Conservation (phyloP, 202 grass and related monocot genomes). For the Saccharum hybrid region DNA sequence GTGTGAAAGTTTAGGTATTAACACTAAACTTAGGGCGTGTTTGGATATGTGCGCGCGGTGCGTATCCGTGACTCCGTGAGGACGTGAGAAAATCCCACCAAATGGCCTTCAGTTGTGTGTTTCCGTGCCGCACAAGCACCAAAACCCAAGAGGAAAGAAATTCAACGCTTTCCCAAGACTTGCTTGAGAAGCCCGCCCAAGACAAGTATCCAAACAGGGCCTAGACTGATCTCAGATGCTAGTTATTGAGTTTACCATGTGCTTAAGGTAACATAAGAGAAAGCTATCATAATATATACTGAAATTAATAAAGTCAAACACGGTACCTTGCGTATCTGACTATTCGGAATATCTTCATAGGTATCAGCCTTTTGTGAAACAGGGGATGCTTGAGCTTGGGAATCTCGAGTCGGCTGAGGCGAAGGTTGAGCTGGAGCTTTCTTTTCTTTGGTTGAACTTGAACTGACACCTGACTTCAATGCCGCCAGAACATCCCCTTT, state of each 20-base stretch:
- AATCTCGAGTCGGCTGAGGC: slow-evolving; percentile 50
- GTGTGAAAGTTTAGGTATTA: background rate
- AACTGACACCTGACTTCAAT: slow-evolving; percentile 66
- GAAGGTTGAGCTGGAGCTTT: slow-evolving; percentile 46
- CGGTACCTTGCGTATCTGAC: slow-evolving; percentile 91
- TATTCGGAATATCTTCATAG: slow-evolving; percentile 85
- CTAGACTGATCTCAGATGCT: background rate
- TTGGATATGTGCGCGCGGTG: background rate
- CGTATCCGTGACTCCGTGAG: background rate
- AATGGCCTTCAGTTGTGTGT: background rate
- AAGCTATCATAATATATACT: slow-evolving; percentile 12
- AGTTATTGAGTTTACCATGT: slow-evolving; percentile 4
- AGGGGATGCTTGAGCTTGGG: slow-evolving; percentile 42
- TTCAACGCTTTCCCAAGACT: background rate
- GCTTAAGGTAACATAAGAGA: slow-evolving; percentile 13
- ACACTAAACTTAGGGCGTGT: background rate
- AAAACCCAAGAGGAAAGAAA: background rate
- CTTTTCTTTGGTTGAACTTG: slow-evolving; percentile 57
- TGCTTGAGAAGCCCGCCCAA: background rate
- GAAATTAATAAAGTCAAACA: slow-evolving; percentile 32
- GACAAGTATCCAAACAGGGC: background rate
- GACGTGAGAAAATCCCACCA: background rate
- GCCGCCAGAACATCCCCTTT: slow-evolving; percentile 88
- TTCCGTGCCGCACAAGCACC: background rate
- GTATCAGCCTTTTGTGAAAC: slow-evolving; percentile 46